Evolutionary conservation across 768 basidiomycete genomes (phyloP).

Genomic region (Pleurotus giganteus): DNA sequence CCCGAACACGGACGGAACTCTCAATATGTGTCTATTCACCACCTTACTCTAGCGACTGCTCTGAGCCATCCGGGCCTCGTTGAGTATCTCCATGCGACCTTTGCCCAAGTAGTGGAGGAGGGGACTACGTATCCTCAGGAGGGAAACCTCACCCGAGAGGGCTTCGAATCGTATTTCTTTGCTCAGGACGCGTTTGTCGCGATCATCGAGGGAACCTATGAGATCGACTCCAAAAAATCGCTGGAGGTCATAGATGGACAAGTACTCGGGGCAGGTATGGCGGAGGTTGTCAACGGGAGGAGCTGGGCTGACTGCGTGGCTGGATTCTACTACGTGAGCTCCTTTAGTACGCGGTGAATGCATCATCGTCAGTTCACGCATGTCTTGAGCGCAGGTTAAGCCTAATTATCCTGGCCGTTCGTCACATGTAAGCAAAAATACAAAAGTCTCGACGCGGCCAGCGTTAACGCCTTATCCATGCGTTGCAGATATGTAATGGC

Average conservation of each 20-base stretch:
- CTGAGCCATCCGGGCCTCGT: conserved; percentile 46
- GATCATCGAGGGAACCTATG: conserved; percentile 31
- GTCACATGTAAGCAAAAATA: conserved; percentile 67
- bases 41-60: conserved; percentile 45
- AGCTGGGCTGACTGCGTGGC: conserved; percentile 69
- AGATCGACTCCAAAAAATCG: conserved; percentile 10
- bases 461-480: background rate
- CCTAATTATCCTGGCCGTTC: conserved; percentile 90
- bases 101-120: conserved; percentile 71
- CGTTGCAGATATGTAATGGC: conserved; percentile 75
- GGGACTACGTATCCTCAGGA: conserved; percentile 90
- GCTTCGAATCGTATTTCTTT: conserved; percentile 78
- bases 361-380: background rate
- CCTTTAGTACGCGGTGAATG: background rate
- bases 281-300: conserved; percentile 44
- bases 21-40: conserved; percentile 44
- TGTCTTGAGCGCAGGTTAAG: conserved; percentile 54
- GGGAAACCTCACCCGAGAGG: conserved; percentile 43
- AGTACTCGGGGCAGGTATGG: conserved; percentile 30
- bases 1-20: background rate
- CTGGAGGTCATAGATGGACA: conserved; percentile 21
- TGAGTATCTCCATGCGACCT: conserved; percentile 56
- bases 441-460: background rate
- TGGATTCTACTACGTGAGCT: conserved; percentile 75
- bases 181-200: conserved; percentile 75